phyloP scores from a whole-genome alignment of 495 filamentous ascomycete genomes.

The Tirmania nivea region DNA sequence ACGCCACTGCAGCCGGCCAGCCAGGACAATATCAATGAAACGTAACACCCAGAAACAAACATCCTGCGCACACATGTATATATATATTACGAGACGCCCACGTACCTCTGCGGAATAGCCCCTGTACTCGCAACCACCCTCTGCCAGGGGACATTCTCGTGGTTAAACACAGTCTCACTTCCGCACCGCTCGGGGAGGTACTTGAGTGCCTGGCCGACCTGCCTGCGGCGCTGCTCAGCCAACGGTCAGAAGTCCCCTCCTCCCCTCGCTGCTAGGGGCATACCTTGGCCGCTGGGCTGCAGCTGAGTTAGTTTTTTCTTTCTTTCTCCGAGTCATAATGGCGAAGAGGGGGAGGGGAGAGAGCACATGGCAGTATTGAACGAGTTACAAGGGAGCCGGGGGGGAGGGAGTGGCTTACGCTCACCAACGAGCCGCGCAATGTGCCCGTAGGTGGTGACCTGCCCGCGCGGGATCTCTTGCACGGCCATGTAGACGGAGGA shows the following conservation, averaged over 20 bases:
- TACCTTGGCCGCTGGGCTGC: constrained; percentile 27
- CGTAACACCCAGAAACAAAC: too few relatives aligned
- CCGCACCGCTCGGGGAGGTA: constrained; percentile 33
- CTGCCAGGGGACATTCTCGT: constrained; percentile 78
- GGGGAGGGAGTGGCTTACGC: constrained; percentile 29
- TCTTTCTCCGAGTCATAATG: constrained; percentile 1
- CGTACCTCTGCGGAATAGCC: constrained; percentile 62
- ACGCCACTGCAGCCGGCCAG: too few relatives aligned
- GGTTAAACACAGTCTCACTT: constrained; percentile 30
- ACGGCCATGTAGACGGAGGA: neutral
- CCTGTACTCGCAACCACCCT: constrained; percentile 75
- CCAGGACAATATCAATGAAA: too few relatives aligned
- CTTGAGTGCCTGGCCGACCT: constrained; percentile 77
- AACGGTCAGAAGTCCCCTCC: too few relatives aligned
- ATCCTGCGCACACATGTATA: too few relatives aligned
- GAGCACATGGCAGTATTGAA: too few relatives aligned
- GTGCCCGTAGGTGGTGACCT: constrained; percentile 74
- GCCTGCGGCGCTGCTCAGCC: too few relatives aligned
- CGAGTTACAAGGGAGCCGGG: too few relatives aligned
- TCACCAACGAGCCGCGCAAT: constrained; percentile 61
- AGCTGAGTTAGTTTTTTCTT: too few relatives aligned
- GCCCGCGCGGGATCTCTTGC: constrained; percentile 44
- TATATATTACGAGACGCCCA: too few relatives aligned
- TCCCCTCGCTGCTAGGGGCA: too few relatives aligned
- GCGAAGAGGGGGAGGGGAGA: too few relatives aligned